Conservation (phyloP, 1,139 yeast genomes). For the Pichia sp. region DNA sequence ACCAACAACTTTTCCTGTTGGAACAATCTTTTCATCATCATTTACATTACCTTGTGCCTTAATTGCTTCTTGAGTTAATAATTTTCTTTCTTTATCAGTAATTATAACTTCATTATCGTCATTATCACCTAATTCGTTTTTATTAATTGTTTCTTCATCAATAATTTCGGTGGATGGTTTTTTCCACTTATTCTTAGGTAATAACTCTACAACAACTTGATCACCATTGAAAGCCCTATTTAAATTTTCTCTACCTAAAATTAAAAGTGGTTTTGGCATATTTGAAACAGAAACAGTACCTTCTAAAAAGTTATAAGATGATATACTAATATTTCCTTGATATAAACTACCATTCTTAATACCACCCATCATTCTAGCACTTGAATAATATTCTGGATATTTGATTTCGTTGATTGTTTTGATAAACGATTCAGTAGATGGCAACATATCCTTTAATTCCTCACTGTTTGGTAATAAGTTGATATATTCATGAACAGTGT, state of each 20-base stretch:
- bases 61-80: conserved; percentile 73
- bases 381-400: conserved; percentile 74
- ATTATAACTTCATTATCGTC: conserved; percentile 46
- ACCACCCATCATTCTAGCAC: conserved; percentile 85
- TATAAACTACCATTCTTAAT: conserved; percentile 78
- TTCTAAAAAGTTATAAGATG: conserved; percentile 83
- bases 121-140: conserved; percentile 55
- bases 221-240: conserved; percentile 93
- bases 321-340: conserved; percentile 77
- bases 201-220: conserved; percentile 79
- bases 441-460: conserved; percentile 75
- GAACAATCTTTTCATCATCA: conserved; percentile 51
- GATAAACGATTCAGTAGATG: conserved; percentile 42
- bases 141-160: conserved; percentile 64
- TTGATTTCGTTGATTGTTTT: conserved; percentile 42
- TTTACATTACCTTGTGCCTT: conserved; percentile 43
- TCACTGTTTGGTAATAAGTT: conserved; percentile 69
- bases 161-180: conserved; percentile 73
- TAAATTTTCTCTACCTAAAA: conserved; percentile 76
- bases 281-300: conserved; percentile 73
- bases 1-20: conserved; percentile 91
- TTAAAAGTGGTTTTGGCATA: conserved; percentile 74
- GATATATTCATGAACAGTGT: conserved; percentile 60
- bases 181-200: conserved; percentile 86
- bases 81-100: conserved; percentile 69